Evolutionary conservation across 495 filamentous ascomycete species (phyloP), one percentile per base, ranked within the genome.

Genomic region (Aspergillus ostianus): DNA sequence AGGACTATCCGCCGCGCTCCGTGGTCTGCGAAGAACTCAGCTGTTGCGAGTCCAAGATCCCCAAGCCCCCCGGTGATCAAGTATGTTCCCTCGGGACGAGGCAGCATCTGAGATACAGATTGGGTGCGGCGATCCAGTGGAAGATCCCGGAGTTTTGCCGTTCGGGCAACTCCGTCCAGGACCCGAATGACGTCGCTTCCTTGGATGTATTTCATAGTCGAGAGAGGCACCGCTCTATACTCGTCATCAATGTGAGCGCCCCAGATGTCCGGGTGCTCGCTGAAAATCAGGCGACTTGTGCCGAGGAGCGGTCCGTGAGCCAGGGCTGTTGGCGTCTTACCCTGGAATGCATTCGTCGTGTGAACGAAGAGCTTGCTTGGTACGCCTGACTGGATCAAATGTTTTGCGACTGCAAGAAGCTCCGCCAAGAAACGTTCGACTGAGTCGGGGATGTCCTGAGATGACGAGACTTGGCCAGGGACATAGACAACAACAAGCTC

Each of bases 41-140:
- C 71, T 0, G 76, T 65, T 41, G 67, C 68, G 6, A 77, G 67
- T 13, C 79, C 79, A 2, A 82, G 65, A 12, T 65, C 72, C 3
- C 77, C 77, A 9, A 80, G 64, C 27, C 80, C 79, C 36, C 79
- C 80, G 18, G 75, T 72, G 19, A 82, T 72, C 12, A 82, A 26
- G 59, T 82, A 82, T 0, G 79, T 78, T 5, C 73, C 76, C n/a
- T 76, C 69, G 0, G 68, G 60, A 8, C 63, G 63, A 6, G 72
- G 72, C 2, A 67, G 58, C 2, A 72, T 54, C 13, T 21, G 47
- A 6, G 29, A 27, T 6, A 18, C 36, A 6, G 52, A 2, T 41
- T 36, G 52, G n/a, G 27, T 46, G 18, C 32, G 50, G n/a, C 54
- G 46, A 6, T 70, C 46, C 6, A 58, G 60, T 1, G 71, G 62